These are phyloP conservation scores for Gracilaria domingensis DNA, from an alignment of 23 red algal species.

Conservation along the genomic window DNA sequence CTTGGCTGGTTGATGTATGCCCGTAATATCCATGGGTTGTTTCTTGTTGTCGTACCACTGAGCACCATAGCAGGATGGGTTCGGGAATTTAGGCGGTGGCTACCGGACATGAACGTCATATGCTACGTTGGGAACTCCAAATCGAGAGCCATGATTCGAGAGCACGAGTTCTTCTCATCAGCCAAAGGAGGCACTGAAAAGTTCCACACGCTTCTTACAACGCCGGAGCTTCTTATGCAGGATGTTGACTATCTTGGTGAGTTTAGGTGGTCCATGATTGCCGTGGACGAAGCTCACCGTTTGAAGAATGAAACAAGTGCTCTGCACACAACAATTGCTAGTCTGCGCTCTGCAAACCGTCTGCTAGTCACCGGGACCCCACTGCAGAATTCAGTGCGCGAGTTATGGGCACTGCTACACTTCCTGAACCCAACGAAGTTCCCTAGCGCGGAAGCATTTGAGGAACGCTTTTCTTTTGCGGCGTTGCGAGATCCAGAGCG, in stretches of 20 bases:
- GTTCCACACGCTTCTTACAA: slow-evolving; percentile 86
- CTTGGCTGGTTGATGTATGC: slow-evolving; percentile 90
- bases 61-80: slow-evolving; percentile 91
- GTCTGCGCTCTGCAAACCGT: slow-evolving; percentile 86
- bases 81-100: slow-evolving; percentile 90
- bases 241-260: slow-evolving; percentile 69
- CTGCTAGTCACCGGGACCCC: slow-evolving; percentile 95
- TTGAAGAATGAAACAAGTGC: slow-evolving; percentile 92
- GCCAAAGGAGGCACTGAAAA: slow-evolving; percentile 56
- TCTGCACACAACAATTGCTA: slow-evolving; percentile 67
- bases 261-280: slow-evolving; percentile 84
- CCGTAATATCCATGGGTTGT: slow-evolving; percentile 76
- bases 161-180: slow-evolving; percentile 78
- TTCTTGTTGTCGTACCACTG: slow-evolving; percentile 91
- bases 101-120: slow-evolving; percentile 94
- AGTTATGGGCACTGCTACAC: slow-evolving; percentile 94
- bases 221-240: slow-evolving; percentile 88
- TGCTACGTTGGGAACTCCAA: slow-evolving; percentile 84
- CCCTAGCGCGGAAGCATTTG: slow-evolving; percentile 81
- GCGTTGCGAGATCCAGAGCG: slow-evolving; percentile 85
- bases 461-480: slow-evolving; percentile 86
- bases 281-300: slow-evolving; percentile 95
- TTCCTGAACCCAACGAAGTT: slow-evolving; percentile 84
- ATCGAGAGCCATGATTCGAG: slow-evolving; percentile 76
- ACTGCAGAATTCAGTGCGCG: slow-evolving; percentile 93